phyloP scores from a whole-genome alignment of 1,284 basidiomycete species.

The Cystobasidium pallidum region DNA sequence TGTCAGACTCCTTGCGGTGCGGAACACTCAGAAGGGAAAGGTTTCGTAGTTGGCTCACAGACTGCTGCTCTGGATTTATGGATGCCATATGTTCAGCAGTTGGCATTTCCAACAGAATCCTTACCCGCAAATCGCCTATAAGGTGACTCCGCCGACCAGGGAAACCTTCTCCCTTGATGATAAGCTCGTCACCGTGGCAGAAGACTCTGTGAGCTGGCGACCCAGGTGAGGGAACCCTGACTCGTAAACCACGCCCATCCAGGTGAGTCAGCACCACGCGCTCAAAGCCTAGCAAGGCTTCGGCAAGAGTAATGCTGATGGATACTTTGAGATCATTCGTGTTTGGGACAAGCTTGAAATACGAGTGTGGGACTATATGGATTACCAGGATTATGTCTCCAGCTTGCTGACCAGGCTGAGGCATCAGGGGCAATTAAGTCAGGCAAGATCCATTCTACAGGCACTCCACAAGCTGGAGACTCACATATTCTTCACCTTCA shows the following conservation, averaged over 20 bases:
- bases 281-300: conserved; percentile 86
- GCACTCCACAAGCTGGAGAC: too few species aligned
- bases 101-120: conserved; percentile 84
- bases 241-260: conserved; percentile 81
- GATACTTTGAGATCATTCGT: conserved; percentile 56
- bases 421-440: background rate
- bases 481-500: conserved; percentile 85
- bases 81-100: conserved; percentile 67
- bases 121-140: conserved; percentile 79
- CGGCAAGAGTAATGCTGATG: conserved; percentile 75
- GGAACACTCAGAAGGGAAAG: conserved; percentile 11
- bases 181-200: conserved; percentile 70
- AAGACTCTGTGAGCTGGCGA: conserved; percentile 70
- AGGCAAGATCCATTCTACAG: background rate
- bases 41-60: conserved; percentile 39
- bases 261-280: conserved; percentile 83
- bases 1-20: background rate
- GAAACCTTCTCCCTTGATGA: conserved; percentile 83
- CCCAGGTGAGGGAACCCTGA: conserved; percentile 63
- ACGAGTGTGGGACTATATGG: conserved; percentile 68
- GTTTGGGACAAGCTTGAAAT: conserved; percentile 77
- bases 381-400: conserved; percentile 79
- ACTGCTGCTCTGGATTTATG: conserved; percentile 64
- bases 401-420: conserved; percentile 18
- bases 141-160: conserved; percentile 66